Evolutionary conservation across 1,284 basidiomycete species (phyloP).

Genomic region (Cryptococcus deneoformans): DNA sequence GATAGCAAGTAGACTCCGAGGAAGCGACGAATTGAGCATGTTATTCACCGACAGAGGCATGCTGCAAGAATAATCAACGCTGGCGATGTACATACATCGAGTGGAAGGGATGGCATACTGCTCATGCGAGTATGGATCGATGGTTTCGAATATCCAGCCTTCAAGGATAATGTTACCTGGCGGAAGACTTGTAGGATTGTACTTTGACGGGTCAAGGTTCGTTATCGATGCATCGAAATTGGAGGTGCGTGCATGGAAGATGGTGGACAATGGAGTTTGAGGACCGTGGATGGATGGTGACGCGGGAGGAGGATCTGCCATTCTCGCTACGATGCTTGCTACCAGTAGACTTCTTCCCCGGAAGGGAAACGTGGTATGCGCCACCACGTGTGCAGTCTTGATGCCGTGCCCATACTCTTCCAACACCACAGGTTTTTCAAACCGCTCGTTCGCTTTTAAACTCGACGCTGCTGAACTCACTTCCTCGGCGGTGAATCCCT

Average conservation of each 20-base stretch:
- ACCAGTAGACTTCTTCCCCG: slow-evolving; percentile 83
- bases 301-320: slow-evolving; percentile 51
- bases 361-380: slow-evolving; percentile 82
- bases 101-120: slow-evolving; percentile 95
- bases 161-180: slow-evolving; percentile 83
- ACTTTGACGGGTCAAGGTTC: slow-evolving; percentile 58
- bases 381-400: slow-evolving; percentile 52
- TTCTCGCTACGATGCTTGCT: slow-evolving; percentile 69
- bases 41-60: slow-evolving; percentile 85
- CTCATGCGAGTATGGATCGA: slow-evolving; percentile 94
- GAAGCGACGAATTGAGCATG: slow-evolving; percentile 73
- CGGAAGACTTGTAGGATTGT: slow-evolving; percentile 73
- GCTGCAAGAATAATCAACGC: slow-evolving; percentile 84
- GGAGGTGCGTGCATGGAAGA: slow-evolving; percentile 69
- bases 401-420: slow-evolving; percentile 79
- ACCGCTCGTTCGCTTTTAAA: slow-evolving; percentile 36
- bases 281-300: slow-evolving; percentile 46
- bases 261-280: slow-evolving; percentile 52
- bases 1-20: slow-evolving; percentile 65
- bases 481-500: slow-evolving; percentile 93
- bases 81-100: slow-evolving; percentile 79
- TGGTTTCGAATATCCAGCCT: slow-evolving; percentile 94
- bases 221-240: slow-evolving; percentile 67
- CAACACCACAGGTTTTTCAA: slow-evolving; percentile 63
- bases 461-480: slow-evolving; percentile 68